Percentiles rank a stretch among this genome's conserved stretches.
These are phyloP conservation scores for Scedosporium boydii DNA, from an alignment of 2,329 filamentous ascomycete genomes.

Conservation along the genomic window DNA sequence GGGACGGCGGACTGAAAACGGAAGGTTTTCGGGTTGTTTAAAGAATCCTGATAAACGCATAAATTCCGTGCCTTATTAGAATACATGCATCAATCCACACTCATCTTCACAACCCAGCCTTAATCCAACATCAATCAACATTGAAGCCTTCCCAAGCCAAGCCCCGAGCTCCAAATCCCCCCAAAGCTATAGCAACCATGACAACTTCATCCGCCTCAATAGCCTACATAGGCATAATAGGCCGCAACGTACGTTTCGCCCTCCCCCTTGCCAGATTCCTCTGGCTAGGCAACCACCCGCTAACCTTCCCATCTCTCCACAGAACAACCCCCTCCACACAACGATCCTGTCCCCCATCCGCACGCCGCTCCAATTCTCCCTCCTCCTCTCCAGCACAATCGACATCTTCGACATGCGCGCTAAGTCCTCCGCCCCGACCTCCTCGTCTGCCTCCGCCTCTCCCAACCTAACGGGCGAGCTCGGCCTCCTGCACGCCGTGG, in stretches of 20 bases:
- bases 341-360: slow-evolving; percentile 48
- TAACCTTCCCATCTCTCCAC: slow-evolving; percentile 9
- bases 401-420: slow-evolving; percentile 88
- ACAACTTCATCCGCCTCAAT: slow-evolving; percentile 64
- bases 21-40: too few species aligned
- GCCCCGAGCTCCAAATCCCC: background rate
- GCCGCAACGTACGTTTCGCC: slow-evolving; percentile 62
- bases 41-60: too few species aligned
- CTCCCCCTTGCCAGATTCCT: background rate
- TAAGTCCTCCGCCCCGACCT: slow-evolving; percentile 60
- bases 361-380: slow-evolving; percentile 79
- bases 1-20: too few species aligned
- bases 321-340: slow-evolving; percentile 92
- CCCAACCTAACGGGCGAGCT: slow-evolving; percentile 65
- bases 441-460: slow-evolving; percentile 25
- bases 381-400: slow-evolving; percentile 81
- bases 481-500: slow-evolving; percentile 83
- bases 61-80: too few species aligned
- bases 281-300: background rate
- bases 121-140: background rate
- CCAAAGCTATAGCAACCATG: slow-evolving; percentile 29
- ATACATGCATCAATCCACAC: too few species aligned
- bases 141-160: background rate
- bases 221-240: slow-evolving; percentile 88
- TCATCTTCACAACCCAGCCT: background rate